A percentile compares a stretch with the other conserved stretches of the same genome.
Evolutionary conservation across 192 early-diverging fungal genomes (phyloP).

Genomic region (Spizellomyces sp.): DNA sequence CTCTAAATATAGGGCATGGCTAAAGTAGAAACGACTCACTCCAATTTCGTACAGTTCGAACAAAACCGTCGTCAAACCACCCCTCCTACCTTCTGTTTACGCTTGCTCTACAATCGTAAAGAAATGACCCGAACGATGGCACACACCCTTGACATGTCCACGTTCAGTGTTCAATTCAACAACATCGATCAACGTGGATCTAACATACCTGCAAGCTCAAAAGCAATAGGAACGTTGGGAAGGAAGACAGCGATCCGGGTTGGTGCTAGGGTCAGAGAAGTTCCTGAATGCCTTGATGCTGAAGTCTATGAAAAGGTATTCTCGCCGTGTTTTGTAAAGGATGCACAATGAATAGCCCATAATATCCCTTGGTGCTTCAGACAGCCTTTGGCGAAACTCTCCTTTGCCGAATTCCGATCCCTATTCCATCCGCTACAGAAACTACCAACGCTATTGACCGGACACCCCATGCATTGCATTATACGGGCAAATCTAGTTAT

Average conservation of each 20-base stretch:
- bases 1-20: background rate
- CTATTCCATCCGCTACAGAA: slow-evolving; percentile 7
- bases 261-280: slow-evolving; percentile 43
- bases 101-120: slow-evolving; percentile 49
- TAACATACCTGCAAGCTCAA: background rate
- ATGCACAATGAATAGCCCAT: background rate
- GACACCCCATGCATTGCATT: slow-evolving; percentile 2
- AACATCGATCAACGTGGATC: slow-evolving; percentile 27
- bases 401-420: slow-evolving; percentile 1
- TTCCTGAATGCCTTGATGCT: slow-evolving; percentile 43
- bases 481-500: background rate
- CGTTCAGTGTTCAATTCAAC: slow-evolving; percentile 42
- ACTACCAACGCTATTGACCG: slow-evolving; percentile 2
- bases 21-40: background rate
- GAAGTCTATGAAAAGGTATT: slow-evolving; percentile 51
- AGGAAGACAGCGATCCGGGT: slow-evolving; percentile 16
- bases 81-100: slow-evolving; percentile 28
- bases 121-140: slow-evolving; percentile 48
- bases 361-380: background rate
- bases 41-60: slow-evolving; percentile 34
- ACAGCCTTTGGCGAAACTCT: slow-evolving; percentile 8
- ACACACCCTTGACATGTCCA: slow-evolving; percentile 31
- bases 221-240: background rate
- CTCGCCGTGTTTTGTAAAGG: background rate
- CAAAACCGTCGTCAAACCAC: slow-evolving; percentile 43